These are phyloP conservation scores for Blastomyces parvus DNA, from an alignment of 2,329 filamentous ascomycete species.

Conservation along the genomic window DNA sequence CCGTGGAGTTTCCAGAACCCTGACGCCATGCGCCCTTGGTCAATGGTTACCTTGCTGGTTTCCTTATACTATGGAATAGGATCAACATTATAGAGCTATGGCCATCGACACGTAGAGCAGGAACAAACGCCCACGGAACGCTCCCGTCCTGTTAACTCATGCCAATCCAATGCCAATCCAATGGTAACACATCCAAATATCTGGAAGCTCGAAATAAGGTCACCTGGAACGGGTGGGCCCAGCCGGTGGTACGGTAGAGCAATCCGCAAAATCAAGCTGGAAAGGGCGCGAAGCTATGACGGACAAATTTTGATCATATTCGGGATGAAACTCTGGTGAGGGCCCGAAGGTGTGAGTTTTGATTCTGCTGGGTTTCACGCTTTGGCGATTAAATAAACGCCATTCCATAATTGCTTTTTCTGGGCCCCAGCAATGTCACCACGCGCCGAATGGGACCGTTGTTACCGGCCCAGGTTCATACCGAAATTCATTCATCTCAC, in stretches of 20 bases:
- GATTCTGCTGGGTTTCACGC: not conserved
- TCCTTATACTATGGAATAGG: not conserved
- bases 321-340: slow-evolving; percentile 3
- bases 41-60: not conserved
- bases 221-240: not conserved
- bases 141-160: not conserved
- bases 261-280: not conserved
- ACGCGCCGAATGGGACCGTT: too few species aligned
- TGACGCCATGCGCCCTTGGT: not conserved
- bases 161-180: not conserved
- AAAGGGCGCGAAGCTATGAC: not conserved
- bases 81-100: not conserved
- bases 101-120: not conserved
- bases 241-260: not conserved
- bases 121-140: not conserved
- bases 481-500: not conserved
- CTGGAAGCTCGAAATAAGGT: not conserved
- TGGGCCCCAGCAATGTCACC: too few species aligned
- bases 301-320: not conserved
- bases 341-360: not conserved
- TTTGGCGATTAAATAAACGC: not conserved
- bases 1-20: not conserved
- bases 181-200: not conserved
- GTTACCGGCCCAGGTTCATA: not conserved
- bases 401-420: not conserved